Conservation (phyloP, 139 green algal species). For the Marvania coccoides region DNA sequence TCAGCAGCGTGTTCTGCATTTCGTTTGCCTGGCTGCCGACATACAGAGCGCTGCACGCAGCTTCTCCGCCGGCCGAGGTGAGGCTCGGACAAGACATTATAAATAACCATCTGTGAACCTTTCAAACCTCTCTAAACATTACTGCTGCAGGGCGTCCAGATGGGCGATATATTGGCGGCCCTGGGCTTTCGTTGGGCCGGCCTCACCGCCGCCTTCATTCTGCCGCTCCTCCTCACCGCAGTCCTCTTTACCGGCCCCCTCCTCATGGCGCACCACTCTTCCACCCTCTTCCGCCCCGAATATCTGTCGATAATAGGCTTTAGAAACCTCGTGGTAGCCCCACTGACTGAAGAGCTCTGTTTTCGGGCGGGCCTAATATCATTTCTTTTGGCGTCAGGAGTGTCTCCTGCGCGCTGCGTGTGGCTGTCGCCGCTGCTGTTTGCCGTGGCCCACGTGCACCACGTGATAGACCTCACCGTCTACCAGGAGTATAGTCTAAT, state of each 20-base stretch:
- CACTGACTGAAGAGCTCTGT: constrained; percentile 71
- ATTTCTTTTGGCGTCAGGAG: constrained; percentile 27
- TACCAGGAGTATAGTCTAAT: neutral
- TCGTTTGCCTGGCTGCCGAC: constrained; percentile 10
- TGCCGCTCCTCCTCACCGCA: constrained; percentile 32
- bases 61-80: neutral
- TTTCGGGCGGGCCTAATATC: constrained; percentile 74
- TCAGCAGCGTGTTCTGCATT: neutral
- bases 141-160: neutral
- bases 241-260: constrained; percentile 44
- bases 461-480: constrained; percentile 46
- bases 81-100: neutral
- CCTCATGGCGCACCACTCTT: neutral
- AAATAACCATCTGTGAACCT: no score
- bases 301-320: neutral
- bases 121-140: neutral
- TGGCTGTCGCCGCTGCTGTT: constrained; percentile 67
- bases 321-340: constrained; percentile 45
- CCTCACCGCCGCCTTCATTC: constrained; percentile 1
- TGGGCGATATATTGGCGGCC: neutral
- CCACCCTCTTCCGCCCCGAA: neutral
- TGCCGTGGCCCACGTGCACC: constrained; percentile 68
- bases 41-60: neutral
- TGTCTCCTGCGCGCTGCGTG: neutral
- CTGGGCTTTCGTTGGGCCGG: constrained; percentile 26